Evolutionary conservation across 805 yeast species (phyloP), one percentile per base, ranked within the genome.

Genomic region (Aciculoconidium aculeatum): DNA sequence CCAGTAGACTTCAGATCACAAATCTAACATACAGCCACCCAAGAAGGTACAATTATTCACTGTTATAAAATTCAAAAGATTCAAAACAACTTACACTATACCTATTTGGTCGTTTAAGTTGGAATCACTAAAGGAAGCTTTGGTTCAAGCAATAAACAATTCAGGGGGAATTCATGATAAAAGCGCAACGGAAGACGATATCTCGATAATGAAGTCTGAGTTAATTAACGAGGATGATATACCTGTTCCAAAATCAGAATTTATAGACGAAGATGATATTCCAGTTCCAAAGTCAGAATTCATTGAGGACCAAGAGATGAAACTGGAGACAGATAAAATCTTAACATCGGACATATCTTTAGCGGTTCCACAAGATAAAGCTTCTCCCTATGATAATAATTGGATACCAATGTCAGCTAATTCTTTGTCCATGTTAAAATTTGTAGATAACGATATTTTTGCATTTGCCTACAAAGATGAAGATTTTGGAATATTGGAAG

Each of bases 311-410:
- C n/a, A n/a, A n/a, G n/a, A n/a, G n/a, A n/a, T n/a, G n/a, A n/a
- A n/a, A n/a, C 45, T 35, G 5, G 39, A 25, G 23, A 21, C 23
- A 35, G 35, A 19, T 6, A 15, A 6, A 8, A 37, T 53, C 5
- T 22, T 21, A 3, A 28, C 31, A 5, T 47, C 41, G 4, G 58
- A 52, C 3, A 43, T 71, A 11, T 49, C 41, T 31, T 33, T 70
- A 10, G 77, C 72, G 0, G 30, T 57, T n/a, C 70, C 72, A 0
- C 55, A 52, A 28, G 67, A 65, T 34, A 50, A 45, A 17, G 51
- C 51, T 21, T 27, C 46, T 3, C 63, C 67, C 1, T 53, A 58
- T 30, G 51, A 43, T 6, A 58, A 56, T 32, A 41, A 51, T 28
- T 61, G 68, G 68, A 43, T 58, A 5, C 58, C 51, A 15, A 30